Conservation (phyloP, 495 filamentous ascomycete species). For the Daldinia decipiens region DNA sequence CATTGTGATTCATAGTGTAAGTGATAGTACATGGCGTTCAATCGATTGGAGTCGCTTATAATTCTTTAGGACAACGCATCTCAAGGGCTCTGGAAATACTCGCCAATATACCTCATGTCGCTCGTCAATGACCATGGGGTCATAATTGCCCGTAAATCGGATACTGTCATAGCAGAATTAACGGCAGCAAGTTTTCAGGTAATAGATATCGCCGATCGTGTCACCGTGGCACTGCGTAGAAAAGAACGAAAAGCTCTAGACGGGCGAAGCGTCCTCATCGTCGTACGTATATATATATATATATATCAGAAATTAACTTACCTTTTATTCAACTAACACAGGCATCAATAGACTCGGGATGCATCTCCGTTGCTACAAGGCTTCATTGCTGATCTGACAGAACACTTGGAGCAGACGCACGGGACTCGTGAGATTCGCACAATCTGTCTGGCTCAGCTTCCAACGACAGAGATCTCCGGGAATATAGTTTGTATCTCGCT, state of each 20-base stretch:
- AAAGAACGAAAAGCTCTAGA: background rate
- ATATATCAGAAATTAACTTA: background rate
- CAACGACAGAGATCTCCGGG: background rate
- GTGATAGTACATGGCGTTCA: background rate
- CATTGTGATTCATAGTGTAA: background rate
- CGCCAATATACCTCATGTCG: background rate
- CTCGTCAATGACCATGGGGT: background rate
- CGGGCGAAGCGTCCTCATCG: background rate
- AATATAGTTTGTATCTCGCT: background rate
- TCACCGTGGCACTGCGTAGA: background rate
- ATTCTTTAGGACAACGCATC: background rate
- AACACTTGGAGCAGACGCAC: background rate
- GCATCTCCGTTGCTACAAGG: background rate
- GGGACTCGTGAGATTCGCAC: background rate
- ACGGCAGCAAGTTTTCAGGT: background rate
- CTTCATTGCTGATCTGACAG: background rate
- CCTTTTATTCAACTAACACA: background rate
- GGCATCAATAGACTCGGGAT: background rate
- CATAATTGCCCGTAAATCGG: background rate
- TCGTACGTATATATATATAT: background rate
- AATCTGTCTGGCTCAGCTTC: background rate
- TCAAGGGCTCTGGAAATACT: background rate
- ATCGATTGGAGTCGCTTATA: background rate
- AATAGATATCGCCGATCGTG: background rate
- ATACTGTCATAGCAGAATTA: background rate